Conservation (phyloP, 1,284 basidiomycete genomes). For the Pterula multifida region DNA sequence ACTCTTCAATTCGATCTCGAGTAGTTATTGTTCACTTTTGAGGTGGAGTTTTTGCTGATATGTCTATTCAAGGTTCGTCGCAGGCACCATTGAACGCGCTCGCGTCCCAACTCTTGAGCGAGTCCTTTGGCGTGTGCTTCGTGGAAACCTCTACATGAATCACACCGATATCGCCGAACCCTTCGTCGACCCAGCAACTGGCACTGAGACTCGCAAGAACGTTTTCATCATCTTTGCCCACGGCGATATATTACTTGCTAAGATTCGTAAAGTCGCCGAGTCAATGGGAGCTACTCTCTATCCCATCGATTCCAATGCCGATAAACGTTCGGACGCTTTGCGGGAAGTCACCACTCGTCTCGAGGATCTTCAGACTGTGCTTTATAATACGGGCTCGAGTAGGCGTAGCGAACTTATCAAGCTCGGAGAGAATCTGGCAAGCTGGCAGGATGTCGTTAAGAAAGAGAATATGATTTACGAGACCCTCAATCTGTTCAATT, state of each 20-base stretch:
- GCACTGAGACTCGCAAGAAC: constrained; percentile 84
- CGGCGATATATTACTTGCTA: constrained; percentile 84
- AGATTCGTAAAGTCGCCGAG: constrained; percentile 97
- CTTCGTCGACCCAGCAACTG: constrained; percentile 79
- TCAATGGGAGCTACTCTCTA: constrained; percentile 97
- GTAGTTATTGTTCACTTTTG: constrained; percentile 28
- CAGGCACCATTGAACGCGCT: constrained; percentile 91
- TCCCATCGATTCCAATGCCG: constrained; percentile 89
- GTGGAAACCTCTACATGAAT: constrained; percentile 99
- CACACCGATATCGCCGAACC: constrained; percentile 93
- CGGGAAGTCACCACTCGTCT: constrained; percentile 83
- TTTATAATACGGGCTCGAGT: constrained; percentile 84
- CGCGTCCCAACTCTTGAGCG: constrained; percentile 93
- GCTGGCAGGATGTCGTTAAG: constrained; percentile 90
- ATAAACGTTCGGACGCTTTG: constrained; percentile 84
- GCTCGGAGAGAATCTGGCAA: constrained; percentile 78
- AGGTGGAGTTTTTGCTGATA: constrained; percentile 8
- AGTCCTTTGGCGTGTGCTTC: constrained; percentile 94
- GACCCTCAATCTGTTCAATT: constrained; percentile 90
- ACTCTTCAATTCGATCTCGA: constrained; percentile 77
- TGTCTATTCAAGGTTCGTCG: constrained; percentile 60
- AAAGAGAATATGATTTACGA: constrained; percentile 96
- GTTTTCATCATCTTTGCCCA: constrained; percentile 99
- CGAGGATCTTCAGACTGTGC: constrained; percentile 85
- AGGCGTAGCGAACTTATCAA: constrained; percentile 79